A percentile compares a stretch with the other conserved stretches of the same genome.
Conservation (phyloP, 108 stramenopile genomes). For the Skeletonema menzelii region DNA sequence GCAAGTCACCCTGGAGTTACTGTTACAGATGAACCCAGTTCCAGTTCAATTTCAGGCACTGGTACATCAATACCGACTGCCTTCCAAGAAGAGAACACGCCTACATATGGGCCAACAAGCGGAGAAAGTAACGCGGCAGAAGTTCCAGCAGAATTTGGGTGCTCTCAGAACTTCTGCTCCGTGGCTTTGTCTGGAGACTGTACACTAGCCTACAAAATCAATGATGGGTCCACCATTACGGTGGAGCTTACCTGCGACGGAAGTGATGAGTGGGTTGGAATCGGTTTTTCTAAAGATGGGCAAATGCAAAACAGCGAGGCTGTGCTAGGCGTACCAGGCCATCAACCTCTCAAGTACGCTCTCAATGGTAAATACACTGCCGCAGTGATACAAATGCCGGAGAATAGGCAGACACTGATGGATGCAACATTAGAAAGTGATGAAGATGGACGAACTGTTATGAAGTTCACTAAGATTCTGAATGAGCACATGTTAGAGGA, state of each 20-base stretch:
- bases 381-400: background rate
- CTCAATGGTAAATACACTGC: constrained; percentile 3
- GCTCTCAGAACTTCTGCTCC: background rate
- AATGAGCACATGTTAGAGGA: background rate
- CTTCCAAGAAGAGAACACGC: background rate
- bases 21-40: background rate
- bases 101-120: background rate
- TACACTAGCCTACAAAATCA: background rate
- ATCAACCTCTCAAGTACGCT: constrained; percentile 2
- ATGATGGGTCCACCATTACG: background rate
- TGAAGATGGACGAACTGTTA: background rate
- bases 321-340: constrained; percentile 1
- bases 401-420: background rate
- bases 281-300: background rate
- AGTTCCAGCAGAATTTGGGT: background rate
- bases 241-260: background rate
- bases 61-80: background rate
- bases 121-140: background rate
- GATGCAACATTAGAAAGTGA: constrained; percentile 1
- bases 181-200: background rate
- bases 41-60: background rate
- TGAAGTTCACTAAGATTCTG: background rate
- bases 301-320: background rate
- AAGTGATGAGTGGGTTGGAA: constrained; percentile 2
- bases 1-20: background rate